Evolutionary conservation across 1,284 basidiomycete species (phyloP), one percentile per base, ranked within the genome.

Genomic region (Trametes polyzona): DNA sequence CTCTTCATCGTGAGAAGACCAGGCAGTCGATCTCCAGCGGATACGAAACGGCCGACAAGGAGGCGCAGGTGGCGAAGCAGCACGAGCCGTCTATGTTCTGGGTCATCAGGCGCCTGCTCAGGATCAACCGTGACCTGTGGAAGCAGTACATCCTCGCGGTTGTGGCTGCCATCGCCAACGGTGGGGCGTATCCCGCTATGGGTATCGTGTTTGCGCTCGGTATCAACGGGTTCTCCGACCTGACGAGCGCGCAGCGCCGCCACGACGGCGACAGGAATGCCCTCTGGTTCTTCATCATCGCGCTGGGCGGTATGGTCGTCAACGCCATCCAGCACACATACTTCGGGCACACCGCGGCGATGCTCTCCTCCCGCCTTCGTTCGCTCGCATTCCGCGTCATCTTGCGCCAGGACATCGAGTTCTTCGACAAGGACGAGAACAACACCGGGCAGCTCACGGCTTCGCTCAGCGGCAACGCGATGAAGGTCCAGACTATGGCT

Each of bases 401-500:
- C 47, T 73, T 96, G 26, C 79, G 90, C 52, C 93, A 95, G 77
- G 94, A 96, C 68, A 87, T 95, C 64, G 87, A 88, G 63, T 96
- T 87, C 80, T 96, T 96, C 59, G 94, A 96, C 72, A 83, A 84
- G 73, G 91, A 94, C 21, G 83, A 87, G 69, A 85, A 96, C 70
- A 90, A 77, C 82, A 91, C 92, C 23, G 96, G 96, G 60, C 78
- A 85, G 52, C 78, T 98, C 50, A 96, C 93, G 2, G 83, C 90
- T 1, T 81, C 80, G 44, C 76, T 99, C 33, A 90, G 93, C 53
- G 93, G 95, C 57, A 90, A 93, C 67, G 92, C 96, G n/a, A 92
- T 96, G 67, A 97, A 96, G 71, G 84, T 98, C 61, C 91, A 89
- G 59, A 93, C 94, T 60, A 78, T 98, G 33, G 93, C 93, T 46